These are phyloP conservation scores for Cercospora canescens DNA, from an alignment of 2,329 filamentous ascomycete species.

Conservation along the genomic window DNA sequence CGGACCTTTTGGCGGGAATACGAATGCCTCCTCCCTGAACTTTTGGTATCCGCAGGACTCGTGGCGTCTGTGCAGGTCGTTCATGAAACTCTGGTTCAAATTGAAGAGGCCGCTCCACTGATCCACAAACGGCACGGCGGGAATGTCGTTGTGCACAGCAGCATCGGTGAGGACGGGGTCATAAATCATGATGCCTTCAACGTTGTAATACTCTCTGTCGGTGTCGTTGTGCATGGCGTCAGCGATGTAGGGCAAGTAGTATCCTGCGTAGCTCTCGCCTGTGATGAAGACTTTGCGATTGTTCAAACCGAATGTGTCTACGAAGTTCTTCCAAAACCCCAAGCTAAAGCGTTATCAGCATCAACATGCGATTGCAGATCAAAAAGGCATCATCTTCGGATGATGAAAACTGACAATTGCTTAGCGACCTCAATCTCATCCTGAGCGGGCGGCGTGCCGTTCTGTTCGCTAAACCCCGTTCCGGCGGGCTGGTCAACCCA, in stretches of 20 bases:
- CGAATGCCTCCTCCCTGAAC: constrained; percentile 62
- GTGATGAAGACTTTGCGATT: constrained; percentile 64
- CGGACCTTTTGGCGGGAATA: constrained; percentile 66
- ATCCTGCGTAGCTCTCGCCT: constrained; percentile 54
- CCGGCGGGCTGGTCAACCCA: constrained; percentile 49
- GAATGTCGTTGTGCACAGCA: constrained; percentile 51
- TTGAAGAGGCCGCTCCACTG: constrained; percentile 61
- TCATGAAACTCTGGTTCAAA: constrained; percentile 61
- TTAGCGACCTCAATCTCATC: constrained; percentile 43
- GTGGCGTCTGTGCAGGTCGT: constrained; percentile 50
- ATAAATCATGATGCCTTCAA: constrained; percentile 70
- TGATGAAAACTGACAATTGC: constrained; percentile 33
- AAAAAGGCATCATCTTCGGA: background rate
- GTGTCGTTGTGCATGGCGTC: constrained; percentile 70
- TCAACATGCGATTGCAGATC: background rate
- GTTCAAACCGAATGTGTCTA: constrained; percentile 48
- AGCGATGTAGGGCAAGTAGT: constrained; percentile 66
- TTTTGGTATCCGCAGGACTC: constrained; percentile 63
- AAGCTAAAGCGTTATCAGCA: constrained; percentile 36
- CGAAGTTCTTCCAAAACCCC: constrained; percentile 53
- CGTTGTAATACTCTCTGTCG: constrained; percentile 66
- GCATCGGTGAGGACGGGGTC: constrained; percentile 65
- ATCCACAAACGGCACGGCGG: constrained; percentile 61
- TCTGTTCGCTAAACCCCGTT: constrained; percentile 38
- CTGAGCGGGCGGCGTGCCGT: constrained; percentile 38